phyloP scores from a whole-genome alignment of 2,329 filamentous ascomycete species.

The Sphaerulina vaccinii region DNA sequence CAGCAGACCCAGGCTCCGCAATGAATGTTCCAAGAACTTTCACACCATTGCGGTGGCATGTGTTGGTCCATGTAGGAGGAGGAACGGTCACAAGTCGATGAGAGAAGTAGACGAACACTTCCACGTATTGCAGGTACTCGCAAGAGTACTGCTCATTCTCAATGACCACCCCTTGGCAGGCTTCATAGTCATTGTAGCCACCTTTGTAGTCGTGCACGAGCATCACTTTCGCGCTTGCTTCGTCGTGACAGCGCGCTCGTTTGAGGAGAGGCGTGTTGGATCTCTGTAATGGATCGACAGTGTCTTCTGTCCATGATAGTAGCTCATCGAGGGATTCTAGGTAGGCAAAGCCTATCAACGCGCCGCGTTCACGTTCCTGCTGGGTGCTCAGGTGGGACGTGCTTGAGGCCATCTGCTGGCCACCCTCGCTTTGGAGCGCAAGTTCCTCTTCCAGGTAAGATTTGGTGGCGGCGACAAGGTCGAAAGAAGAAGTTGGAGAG shows the following conservation, averaged over 20 bases:
- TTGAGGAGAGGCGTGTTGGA: constrained; percentile 42
- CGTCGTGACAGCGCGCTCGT: background rate
- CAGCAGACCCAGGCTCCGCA: constrained; percentile 43
- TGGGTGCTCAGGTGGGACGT: too few species aligned
- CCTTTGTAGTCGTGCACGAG: constrained; percentile 45
- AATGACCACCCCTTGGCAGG: constrained; percentile 34
- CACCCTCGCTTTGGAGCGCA: too few species aligned
- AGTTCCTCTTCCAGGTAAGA: too few species aligned
- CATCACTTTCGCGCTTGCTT: constrained; percentile 28
- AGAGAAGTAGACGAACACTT: constrained; percentile 50
- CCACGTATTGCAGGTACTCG: constrained; percentile 46
- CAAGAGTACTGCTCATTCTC: constrained; percentile 41
- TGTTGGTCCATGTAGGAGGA: constrained; percentile 48
- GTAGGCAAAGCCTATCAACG: constrained; percentile 39
- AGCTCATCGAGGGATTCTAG: constrained; percentile 44
- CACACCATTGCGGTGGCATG: constrained; percentile 49
- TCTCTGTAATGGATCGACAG: constrained; percentile 39
- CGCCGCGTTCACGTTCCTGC: background rate
- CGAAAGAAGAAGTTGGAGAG: too few species aligned
- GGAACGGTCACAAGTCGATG: constrained; percentile 48
- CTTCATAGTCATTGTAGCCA: constrained; percentile 48
- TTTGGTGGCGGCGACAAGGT: too few species aligned
- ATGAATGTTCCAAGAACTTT: constrained; percentile 46
- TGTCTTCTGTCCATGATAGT: constrained; percentile 34
- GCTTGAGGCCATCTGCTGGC: too few species aligned